phyloP scores from a whole-genome alignment of 2,329 filamentous ascomycete species.

The Beauveria australis region DNA sequence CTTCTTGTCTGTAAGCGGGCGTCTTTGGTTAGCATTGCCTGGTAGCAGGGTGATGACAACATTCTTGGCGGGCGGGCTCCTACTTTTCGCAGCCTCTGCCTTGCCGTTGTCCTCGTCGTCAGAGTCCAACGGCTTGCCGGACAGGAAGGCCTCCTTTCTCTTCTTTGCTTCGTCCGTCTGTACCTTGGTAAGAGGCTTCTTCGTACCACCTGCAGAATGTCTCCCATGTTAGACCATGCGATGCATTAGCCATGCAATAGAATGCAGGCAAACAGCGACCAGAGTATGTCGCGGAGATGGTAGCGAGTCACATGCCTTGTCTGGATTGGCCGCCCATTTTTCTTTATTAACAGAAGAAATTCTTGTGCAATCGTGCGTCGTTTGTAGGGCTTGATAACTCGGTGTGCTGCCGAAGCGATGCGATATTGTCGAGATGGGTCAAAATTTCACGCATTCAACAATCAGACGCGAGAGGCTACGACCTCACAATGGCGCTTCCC shows the following conservation, averaged over 20 bases:
- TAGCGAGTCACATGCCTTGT: conserved; percentile 44
- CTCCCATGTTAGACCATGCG: not conserved
- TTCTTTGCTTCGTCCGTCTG: not conserved
- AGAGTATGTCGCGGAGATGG: not conserved
- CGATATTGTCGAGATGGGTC: not conserved
- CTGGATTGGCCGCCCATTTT: conserved; percentile 58
- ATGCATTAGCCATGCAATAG: not conserved
- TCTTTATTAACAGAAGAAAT: conserved; percentile 9
- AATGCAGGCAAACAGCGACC: not conserved
- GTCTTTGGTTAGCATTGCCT: not conserved
- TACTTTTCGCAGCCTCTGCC: conserved; percentile 77
- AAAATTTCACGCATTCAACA: not conserved
- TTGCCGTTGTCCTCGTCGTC: conserved; percentile 79
- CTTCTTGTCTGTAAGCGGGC: conserved; percentile 15
- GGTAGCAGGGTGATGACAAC: no score
- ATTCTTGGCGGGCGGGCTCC: not conserved
- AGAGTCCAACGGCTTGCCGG: conserved; percentile 45
- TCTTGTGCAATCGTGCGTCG: not conserved
- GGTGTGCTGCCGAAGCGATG: not conserved
- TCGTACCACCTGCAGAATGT: not conserved
- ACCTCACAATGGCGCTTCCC: not conserved
- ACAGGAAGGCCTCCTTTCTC: not conserved
- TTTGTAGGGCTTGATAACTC: not conserved
- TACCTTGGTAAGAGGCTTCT: not conserved
- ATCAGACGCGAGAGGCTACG: not conserved